Evolutionary conservation across 352 stramenopile genomes (phyloP), one percentile per base, ranked within the genome.

Genomic region (Pythium apleroticum): DNA sequence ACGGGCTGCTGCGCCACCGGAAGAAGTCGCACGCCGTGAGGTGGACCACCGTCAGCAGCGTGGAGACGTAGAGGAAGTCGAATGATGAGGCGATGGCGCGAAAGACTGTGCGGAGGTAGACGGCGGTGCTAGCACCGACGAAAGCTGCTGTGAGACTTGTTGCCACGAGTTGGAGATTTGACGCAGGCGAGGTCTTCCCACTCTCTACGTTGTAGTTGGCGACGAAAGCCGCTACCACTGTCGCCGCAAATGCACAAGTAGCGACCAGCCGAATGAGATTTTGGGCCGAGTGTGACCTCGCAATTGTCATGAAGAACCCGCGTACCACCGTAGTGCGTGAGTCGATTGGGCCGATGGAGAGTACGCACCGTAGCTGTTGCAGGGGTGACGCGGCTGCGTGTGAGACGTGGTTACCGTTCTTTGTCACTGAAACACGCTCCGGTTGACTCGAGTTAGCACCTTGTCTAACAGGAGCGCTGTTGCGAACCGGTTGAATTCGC

Each of bases 51-150:
- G 57, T 50, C n/a, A 66, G 1, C 15, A 65, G 61, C 15, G 24
- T 25, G 6, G 61, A 70, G 12, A 70, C n/a, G 37, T 66, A 73
- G 8, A 59, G 27, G 24, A 66, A 66, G 25, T 69, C 60, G 31
- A 66, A 66, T 17, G 24, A 60, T 2, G 37, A 37, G 12, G 60
- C 1, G 6, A 66, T n/a, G 2, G 43, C 37, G 27, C 19, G 24
- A 15, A 56, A 20, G 14, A 65, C 17, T 19, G 17, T 12, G 11
- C 48, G 58, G 19, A 53, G 46, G 20, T 28, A 58, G 10, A 43
- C 8, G 0, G 33, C 58, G 17, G 24, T 4, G 19, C 27, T 65
- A 1, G 27, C 7, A 2, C 14, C 9, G 3, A 54, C n/a, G 22
- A 57, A 65, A 9, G 49, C 33, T 6, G 8, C 30, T 0, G 48